Evolutionary conservation across 2,329 filamentous ascomycete genomes (phyloP).

Genomic region (Fusarium poae): DNA sequence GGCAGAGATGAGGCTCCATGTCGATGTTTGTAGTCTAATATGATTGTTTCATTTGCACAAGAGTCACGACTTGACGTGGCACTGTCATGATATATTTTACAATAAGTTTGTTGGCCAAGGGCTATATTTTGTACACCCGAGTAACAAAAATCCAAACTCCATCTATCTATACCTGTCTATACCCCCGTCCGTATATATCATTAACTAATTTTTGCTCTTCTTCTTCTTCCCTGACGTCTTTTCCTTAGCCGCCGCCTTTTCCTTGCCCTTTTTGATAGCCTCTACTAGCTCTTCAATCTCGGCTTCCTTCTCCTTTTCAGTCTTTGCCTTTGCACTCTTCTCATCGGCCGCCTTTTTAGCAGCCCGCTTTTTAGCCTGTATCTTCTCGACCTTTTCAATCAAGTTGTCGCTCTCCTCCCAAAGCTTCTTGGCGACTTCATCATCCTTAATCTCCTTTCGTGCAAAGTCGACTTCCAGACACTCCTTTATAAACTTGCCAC

Average conservation of each 20-base stretch:
- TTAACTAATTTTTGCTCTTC: slow-evolving; percentile 44
- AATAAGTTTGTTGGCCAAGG: background rate
- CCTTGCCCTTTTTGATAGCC: slow-evolving; percentile 60
- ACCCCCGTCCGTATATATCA: slow-evolving; percentile 28
- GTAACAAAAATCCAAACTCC: slow-evolving; percentile 28
- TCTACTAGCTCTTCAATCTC: slow-evolving; percentile 57
- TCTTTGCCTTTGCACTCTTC: slow-evolving; percentile 54
- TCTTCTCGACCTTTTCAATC: slow-evolving; percentile 78
- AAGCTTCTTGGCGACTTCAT: slow-evolving; percentile 82
- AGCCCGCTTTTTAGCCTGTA: slow-evolving; percentile 72
- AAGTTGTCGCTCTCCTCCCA: slow-evolving; percentile 92
- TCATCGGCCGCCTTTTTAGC: slow-evolving; percentile 56
- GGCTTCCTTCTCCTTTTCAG: slow-evolving; percentile 50
- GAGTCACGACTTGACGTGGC: background rate
- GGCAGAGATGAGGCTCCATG: background rate
- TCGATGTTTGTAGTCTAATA: background rate
- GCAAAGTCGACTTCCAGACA: slow-evolving; percentile 81
- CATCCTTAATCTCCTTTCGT: slow-evolving; percentile 80
- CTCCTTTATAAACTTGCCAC: slow-evolving; percentile 87
- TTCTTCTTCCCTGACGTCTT: slow-evolving; percentile 45
- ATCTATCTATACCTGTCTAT: slow-evolving; percentile 42
- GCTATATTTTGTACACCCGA: background rate
- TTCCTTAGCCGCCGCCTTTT: slow-evolving; percentile 44
- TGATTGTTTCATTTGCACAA: background rate
- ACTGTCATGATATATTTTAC: background rate